A percentile compares a stretch with the other conserved stretches of the same genome.
These are phyloP conservation scores for Ustilago curta DNA, from an alignment of 1,284 basidiomycete species.

Conservation along the genomic window DNA sequence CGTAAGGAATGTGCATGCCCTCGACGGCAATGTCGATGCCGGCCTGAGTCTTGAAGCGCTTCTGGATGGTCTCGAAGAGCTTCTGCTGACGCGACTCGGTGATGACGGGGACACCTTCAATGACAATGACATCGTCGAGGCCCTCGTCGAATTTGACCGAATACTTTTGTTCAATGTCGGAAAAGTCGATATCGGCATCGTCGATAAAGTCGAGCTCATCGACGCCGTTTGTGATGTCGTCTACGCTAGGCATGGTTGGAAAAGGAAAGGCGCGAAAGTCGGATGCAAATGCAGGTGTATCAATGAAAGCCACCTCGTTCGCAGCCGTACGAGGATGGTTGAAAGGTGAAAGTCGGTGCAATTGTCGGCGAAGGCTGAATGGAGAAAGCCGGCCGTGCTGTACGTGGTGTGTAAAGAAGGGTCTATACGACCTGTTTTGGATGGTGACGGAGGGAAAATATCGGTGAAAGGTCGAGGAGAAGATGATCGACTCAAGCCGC, in stretches of 20 bases:
- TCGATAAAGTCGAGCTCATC: conserved; percentile 50
- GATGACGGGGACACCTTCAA: conserved; percentile 71
- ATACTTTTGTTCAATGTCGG: conserved; percentile 92
- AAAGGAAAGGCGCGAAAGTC: not conserved
- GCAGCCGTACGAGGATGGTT: conserved; percentile 17
- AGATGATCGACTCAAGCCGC: not conserved
- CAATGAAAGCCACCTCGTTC: conserved; percentile 5
- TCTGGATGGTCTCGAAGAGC: conserved; percentile 70
- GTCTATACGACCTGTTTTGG: conserved; percentile 51
- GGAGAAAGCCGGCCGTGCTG: conserved; percentile 16
- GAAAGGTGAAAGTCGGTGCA: not conserved
- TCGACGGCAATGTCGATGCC: conserved; percentile 66
- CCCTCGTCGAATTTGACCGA: conserved; percentile 68
- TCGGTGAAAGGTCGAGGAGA: not conserved
- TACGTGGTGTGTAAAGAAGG: conserved; percentile 8
- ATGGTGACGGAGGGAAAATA: not conserved
- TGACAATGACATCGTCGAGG: conserved; percentile 70
- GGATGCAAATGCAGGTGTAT: not conserved
- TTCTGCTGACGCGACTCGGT: conserved; percentile 68
- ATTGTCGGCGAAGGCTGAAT: conserved; percentile 30
- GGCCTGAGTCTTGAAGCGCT: conserved; percentile 69
- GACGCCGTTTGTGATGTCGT: conserved; percentile 58
- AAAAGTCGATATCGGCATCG: conserved; percentile 84
- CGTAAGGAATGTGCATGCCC: conserved; percentile 70
- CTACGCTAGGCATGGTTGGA: conserved; percentile 39